Evolutionary conservation across 768 basidiomycete genomes (phyloP).

Genomic region (Boletus pseudo-olivaceus): DNA sequence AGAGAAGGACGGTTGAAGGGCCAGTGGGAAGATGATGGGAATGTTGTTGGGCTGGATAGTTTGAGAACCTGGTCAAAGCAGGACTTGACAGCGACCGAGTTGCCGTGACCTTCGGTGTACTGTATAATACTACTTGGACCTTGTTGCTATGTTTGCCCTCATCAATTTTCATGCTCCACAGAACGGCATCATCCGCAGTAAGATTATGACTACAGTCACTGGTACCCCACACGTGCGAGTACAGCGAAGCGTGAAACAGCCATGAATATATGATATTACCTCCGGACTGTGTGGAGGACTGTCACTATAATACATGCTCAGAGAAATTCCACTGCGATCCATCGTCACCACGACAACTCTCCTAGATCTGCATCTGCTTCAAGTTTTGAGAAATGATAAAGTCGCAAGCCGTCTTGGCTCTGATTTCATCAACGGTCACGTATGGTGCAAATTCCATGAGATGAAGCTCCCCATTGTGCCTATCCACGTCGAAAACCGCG

Average conservation of each 20-base stretch:
- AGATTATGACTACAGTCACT: constrained; percentile 1
- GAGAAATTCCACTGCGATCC: background rate
- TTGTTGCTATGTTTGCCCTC: background rate
- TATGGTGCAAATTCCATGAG: constrained; percentile 78
- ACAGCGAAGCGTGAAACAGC: background rate
- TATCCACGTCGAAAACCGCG: constrained; percentile 83
- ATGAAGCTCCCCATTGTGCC: constrained; percentile 60
- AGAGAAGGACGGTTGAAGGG: constrained; percentile 4
- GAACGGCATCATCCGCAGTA: constrained; percentile 14
- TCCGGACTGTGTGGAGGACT: background rate
- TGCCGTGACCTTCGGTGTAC: background rate
- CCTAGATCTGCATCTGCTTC: constrained; percentile 41
- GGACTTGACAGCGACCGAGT: background rate
- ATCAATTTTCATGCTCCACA: constrained; percentile 17
- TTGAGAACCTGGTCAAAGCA: constrained; percentile 10
- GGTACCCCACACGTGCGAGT: background rate
- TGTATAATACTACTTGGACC: too few species aligned
- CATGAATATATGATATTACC: constrained; percentile 5
- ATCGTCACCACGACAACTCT: constrained; percentile 7
- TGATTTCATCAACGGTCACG: constrained; percentile 74
- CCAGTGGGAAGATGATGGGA: background rate
- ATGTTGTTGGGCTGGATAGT: constrained; percentile 6
- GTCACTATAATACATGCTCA: background rate
- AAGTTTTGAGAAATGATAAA: constrained; percentile 58
- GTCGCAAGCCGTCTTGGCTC: constrained; percentile 75